Percentiles rank a stretch among this genome's conserved stretches.
phyloP scores from a whole-genome alignment of 495 filamentous ascomycete species.

The Trichoderma erinaceum region DNA sequence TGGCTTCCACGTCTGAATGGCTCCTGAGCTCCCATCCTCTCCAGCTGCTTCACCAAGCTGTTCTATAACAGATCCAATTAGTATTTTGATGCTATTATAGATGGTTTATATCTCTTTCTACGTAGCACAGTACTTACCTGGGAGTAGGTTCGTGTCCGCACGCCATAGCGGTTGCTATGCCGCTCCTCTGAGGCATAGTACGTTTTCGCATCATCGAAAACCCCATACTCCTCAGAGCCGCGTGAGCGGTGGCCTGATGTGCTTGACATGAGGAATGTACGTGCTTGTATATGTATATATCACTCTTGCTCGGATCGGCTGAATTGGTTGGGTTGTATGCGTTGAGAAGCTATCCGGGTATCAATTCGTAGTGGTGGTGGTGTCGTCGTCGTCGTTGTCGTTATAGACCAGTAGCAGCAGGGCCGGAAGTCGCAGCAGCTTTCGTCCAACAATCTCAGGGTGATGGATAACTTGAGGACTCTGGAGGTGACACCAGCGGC shows the following conservation, averaged over 20 bases:
- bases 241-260: background rate
- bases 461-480: background rate
- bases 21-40: slow-evolving; percentile 36
- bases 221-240: slow-evolving; percentile 30
- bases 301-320: background rate
- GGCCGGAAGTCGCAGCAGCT: background rate
- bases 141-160: slow-evolving; percentile 41
- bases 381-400: background rate
- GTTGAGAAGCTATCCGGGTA: background rate
- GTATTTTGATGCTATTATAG: slow-evolving; percentile 12
- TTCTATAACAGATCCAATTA: slow-evolving; percentile 29
- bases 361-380: background rate
- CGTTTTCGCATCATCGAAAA: slow-evolving; percentile 44
- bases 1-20: slow-evolving; percentile 45
- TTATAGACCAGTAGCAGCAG: slow-evolving; percentile 7
- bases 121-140: slow-evolving; percentile 29
- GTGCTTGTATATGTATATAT: background rate
- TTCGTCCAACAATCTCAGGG: background rate
- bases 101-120: background rate
- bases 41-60: slow-evolving; percentile 38
- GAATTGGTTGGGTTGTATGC: background rate
- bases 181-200: slow-evolving; percentile 45
- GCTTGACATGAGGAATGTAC: background rate
- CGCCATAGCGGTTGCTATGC: slow-evolving; percentile 36
- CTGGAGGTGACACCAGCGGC: slow-evolving; percentile 5